Evolutionary conservation across 345 rosid genomes (phyloP).

Genomic region (Psidium guajava): DNA sequence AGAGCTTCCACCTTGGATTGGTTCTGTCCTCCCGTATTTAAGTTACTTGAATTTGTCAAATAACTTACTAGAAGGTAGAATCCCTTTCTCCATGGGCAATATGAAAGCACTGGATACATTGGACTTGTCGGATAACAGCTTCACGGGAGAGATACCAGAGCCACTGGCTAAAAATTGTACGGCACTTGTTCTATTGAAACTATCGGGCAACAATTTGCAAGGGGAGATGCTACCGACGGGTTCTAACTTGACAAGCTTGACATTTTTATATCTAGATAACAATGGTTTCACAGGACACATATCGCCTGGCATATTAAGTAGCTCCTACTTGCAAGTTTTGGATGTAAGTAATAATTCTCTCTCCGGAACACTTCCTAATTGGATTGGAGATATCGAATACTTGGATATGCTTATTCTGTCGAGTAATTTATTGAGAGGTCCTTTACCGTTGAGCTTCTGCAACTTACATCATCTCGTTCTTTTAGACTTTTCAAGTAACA

Average conservation of each 20-base stretch:
- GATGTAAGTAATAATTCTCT: slow-evolving; percentile 9
- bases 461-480: not conserved
- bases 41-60: not conserved
- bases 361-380: slow-evolving; percentile 4
- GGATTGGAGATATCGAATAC: not conserved
- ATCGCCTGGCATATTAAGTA: not conserved
- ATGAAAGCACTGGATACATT: not conserved
- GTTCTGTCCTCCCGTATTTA: slow-evolving; percentile 4
- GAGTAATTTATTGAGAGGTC: not conserved
- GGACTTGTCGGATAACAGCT: slow-evolving; percentile 2
- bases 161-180: not conserved
- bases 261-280: rapidly evolving
- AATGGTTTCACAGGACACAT: rapidly evolving
- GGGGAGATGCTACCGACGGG: not conserved
- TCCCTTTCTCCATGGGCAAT: slow-evolving; percentile 10
- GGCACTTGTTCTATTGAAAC: rapidly evolving
- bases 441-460: not conserved
- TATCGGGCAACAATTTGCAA: not conserved
- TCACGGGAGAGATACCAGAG: not conserved
- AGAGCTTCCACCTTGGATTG: not conserved
- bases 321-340: rapidly evolving
- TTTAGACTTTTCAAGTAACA: slow-evolving; percentile 6
- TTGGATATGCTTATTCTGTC: not conserved
- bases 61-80: slow-evolving; percentile 5
- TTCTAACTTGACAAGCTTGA: rapidly evolving